Conservation (phyloP, 257 asterid species). For the Thymus mandschuricus region DNA sequence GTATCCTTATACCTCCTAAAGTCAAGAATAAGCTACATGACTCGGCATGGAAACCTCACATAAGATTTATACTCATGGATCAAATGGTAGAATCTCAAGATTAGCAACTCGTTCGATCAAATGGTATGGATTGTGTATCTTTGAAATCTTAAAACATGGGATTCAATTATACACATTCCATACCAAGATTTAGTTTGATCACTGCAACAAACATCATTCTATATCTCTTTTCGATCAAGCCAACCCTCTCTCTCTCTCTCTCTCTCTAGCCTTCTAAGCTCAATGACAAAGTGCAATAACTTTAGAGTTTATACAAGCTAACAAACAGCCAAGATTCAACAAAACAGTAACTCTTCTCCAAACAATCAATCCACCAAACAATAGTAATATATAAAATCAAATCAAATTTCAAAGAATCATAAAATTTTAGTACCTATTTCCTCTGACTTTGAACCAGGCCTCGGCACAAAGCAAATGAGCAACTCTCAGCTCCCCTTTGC, state of each 20-base stretch:
- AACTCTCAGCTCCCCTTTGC: slow-evolving; percentile 87
- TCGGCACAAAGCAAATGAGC: slow-evolving; percentile 77
- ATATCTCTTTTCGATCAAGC: neutral
- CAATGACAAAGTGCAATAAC: slow-evolving; percentile 2
- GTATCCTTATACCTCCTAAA: neutral
- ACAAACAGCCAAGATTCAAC: neutral
- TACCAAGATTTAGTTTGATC: neutral
- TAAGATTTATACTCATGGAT: neutral
- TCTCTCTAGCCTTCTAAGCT: neutral
- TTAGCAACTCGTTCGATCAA: neutral
- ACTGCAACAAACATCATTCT: neutral
- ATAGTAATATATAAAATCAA: neutral
- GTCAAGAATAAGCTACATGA: neutral
- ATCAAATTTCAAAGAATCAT: neutral
- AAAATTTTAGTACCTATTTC: slow-evolving; percentile 55
- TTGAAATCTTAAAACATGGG: no score
- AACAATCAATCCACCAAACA: slow-evolving; percentile 12
- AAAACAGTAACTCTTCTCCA: slow-evolving; percentile 9
- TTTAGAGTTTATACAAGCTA: neutral
- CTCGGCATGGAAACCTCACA: neutral
- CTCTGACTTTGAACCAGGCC: slow-evolving; percentile 75
- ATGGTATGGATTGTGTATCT: no score
- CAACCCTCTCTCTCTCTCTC: neutral
- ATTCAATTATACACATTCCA: slow-evolving; percentile 9
- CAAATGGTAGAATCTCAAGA: slow-evolving; percentile 6